phyloP scores from a whole-genome alignment of 139 green algal genomes.

The Chlamydomonas sp. region DNA sequence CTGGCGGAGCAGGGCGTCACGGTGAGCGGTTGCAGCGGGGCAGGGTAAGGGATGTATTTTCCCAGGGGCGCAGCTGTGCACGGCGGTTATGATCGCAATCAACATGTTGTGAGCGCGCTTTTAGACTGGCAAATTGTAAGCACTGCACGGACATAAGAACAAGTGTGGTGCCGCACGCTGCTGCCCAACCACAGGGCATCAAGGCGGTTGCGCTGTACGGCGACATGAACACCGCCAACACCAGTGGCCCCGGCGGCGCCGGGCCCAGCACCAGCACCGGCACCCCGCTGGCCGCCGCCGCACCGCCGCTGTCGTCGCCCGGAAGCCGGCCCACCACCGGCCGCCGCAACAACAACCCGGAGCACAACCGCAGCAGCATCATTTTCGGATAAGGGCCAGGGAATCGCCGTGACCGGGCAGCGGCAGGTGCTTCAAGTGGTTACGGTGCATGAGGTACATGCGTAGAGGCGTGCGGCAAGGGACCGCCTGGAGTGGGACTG shows the following conservation, averaged over 20 bases:
- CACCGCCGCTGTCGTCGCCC: neutral
- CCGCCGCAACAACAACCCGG: neutral
- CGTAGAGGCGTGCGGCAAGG: too few species aligned
- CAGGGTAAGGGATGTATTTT: neutral
- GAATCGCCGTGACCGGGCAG: neutral
- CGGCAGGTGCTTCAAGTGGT: too few species aligned
- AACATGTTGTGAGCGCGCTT: neutral
- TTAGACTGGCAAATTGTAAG: neutral
- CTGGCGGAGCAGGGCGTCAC: constrained; percentile 53
- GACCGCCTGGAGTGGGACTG: too few species aligned
- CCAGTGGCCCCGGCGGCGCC: too few species aligned
- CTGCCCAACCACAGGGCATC: constrained; percentile 14
- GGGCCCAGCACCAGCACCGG: too few species aligned
- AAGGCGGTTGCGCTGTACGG: constrained; percentile 43
- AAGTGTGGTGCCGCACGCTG: neutral
- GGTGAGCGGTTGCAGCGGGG: constrained; percentile 20
- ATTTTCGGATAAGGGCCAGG: constrained; percentile 18
- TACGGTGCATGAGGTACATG: too few species aligned
- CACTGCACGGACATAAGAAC: neutral
- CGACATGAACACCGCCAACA: constrained; percentile 8
- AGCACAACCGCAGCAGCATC: constrained; percentile 25
- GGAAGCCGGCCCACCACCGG: neutral
- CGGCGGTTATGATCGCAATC: neutral
- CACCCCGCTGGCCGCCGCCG: neutral
- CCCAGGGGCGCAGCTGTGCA: neutral